phyloP scores from a whole-genome alignment of 1,139 yeast genomes.

The Sugiyamaella xylanicola region DNA sequence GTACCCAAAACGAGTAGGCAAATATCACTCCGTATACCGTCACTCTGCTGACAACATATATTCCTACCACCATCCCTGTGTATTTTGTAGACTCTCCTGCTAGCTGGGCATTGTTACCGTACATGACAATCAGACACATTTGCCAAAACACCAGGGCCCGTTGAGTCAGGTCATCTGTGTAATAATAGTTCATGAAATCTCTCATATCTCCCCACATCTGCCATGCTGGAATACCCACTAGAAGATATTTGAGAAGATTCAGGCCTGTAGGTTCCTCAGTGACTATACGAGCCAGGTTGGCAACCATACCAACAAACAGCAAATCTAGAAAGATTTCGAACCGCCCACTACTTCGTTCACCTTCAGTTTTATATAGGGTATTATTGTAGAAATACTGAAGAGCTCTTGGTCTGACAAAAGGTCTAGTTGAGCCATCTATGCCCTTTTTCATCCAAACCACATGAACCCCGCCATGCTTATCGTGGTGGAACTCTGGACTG shows the following conservation, averaged over 20 bases:
- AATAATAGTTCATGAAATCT: slow-evolving; percentile 66
- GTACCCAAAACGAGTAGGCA: slow-evolving; percentile 53
- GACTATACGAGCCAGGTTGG: slow-evolving; percentile 60
- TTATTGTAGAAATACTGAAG: slow-evolving; percentile 64
- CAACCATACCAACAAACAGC: slow-evolving; percentile 65
- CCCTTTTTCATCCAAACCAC: slow-evolving; percentile 19
- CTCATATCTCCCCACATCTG: slow-evolving; percentile 66
- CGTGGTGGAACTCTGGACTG: slow-evolving; percentile 11
- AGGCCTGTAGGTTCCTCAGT: slow-evolving; percentile 54
- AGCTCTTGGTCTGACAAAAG: slow-evolving; percentile 52
- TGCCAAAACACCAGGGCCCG: slow-evolving; percentile 58
- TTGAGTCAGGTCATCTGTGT: slow-evolving; percentile 62
- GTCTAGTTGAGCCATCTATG: slow-evolving; percentile 16
- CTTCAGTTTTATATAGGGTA: slow-evolving; percentile 56
- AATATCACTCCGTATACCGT: slow-evolving; percentile 28
- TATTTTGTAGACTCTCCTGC: slow-evolving; percentile 43
- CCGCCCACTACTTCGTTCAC: slow-evolving; percentile 55
- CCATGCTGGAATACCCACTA: slow-evolving; percentile 62
- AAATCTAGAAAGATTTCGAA: slow-evolving; percentile 64
- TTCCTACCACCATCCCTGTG: slow-evolving; percentile 43
- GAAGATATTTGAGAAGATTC: slow-evolving; percentile 52
- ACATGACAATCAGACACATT: slow-evolving; percentile 53
- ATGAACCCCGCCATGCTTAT: slow-evolving; percentile 16
- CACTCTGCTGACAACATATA: slow-evolving; percentile 37
- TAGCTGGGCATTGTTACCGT: slow-evolving; percentile 54